A percentile compares a stretch with the other conserved stretches of the same genome.
Conservation (phyloP, 73 alveolate species). For the Tetrahymena elliotti region DNA sequence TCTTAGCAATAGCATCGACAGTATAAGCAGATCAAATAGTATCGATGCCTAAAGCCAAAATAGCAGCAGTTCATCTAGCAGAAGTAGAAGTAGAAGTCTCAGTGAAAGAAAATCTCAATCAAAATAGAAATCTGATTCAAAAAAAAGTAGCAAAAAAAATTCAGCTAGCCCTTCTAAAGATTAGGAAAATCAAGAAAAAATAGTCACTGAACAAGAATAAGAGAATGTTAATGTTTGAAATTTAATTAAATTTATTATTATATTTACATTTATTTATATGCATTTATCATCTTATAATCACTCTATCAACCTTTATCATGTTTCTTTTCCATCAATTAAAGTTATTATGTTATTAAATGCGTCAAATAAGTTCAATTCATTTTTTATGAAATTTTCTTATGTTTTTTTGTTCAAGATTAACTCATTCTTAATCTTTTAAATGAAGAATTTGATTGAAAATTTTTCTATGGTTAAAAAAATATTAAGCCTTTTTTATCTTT, state of each 20-base stretch:
- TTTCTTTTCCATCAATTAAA: too few relatives aligned
- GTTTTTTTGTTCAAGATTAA: too few relatives aligned
- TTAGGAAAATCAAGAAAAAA: neutral
- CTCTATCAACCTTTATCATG: neutral
- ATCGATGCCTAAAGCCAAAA: neutral
- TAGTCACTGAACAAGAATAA: neutral
- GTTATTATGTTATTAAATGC: too few relatives aligned
- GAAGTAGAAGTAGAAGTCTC: neutral
- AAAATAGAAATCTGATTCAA: neutral
- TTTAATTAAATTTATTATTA: too few relatives aligned
- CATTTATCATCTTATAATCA: too few relatives aligned
- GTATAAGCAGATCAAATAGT: neutral
- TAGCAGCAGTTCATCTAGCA: neutral
- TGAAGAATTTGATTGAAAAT: too few relatives aligned
- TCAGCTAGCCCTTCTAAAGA: neutral
- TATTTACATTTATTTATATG: neutral
- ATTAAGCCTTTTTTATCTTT: too few relatives aligned
- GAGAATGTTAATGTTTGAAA: neutral
- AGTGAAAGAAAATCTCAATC: neutral
- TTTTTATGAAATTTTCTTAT: too few relatives aligned
- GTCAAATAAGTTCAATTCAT: too few relatives aligned
- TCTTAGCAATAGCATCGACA: neutral
- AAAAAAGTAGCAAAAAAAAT: neutral
- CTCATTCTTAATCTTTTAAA: too few relatives aligned
- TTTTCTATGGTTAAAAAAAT: too few relatives aligned